A percentile compares a stretch with the other conserved stretches of the same genome.
Conservation (phyloP, 352 stramenopile genomes). For the Globisporangium middletonii region DNA sequence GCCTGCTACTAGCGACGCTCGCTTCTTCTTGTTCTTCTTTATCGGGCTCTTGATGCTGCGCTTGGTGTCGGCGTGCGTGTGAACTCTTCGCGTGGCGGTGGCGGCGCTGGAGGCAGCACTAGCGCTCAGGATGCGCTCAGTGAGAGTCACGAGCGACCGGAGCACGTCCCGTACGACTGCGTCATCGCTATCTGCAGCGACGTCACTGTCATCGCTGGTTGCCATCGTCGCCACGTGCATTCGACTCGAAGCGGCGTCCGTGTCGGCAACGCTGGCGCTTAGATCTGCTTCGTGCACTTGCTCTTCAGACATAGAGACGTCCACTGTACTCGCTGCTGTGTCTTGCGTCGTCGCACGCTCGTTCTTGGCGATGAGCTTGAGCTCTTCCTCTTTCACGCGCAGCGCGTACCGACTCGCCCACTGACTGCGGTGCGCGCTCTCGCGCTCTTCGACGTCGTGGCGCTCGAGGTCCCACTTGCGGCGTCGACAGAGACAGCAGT, state of each 20-base stretch:
- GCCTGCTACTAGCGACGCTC: not conserved
- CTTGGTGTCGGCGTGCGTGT: not conserved
- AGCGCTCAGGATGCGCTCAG: constrained; percentile 10
- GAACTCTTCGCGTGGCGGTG: not conserved
- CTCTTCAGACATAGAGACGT: not conserved
- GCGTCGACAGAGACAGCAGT: constrained; percentile 59
- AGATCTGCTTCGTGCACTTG: not conserved
- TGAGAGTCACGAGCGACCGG: constrained; percentile 11
- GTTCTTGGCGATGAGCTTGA: constrained; percentile 16
- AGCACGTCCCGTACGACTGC: constrained; percentile 12
- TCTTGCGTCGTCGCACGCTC: not conserved
- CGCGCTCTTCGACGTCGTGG: constrained; percentile 34
- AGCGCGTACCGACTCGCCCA: constrained; percentile 28
- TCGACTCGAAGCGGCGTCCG: no score
- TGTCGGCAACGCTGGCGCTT: no score
- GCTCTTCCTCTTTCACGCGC: constrained; percentile 43
- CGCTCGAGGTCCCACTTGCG: constrained; percentile 55
- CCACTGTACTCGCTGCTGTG: not conserved
- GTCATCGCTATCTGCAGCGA: constrained; percentile 2
- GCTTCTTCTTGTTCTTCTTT: constrained; percentile 10
- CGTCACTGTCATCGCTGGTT: no score
- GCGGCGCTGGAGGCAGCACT: not conserved
- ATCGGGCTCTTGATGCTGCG: not conserved
- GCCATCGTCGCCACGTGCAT: no score
- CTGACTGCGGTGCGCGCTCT: constrained; percentile 32